These are phyloP conservation scores for Penicillium sp. DNA, from an alignment of 2,329 filamentous ascomycete genomes.

Conservation along the genomic window DNA sequence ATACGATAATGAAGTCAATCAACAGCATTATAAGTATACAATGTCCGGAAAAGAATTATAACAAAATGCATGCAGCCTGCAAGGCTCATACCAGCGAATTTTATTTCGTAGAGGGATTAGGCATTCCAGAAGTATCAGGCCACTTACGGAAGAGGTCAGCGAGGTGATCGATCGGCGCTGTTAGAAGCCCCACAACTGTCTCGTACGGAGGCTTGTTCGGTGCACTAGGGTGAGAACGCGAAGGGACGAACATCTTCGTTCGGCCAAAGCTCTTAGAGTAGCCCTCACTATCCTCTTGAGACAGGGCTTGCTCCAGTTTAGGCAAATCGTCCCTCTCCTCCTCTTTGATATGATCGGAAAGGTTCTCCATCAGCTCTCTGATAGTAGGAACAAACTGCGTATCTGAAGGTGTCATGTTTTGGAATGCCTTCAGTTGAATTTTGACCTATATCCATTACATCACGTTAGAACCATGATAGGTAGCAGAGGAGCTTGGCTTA, in stretches of 20 bases:
- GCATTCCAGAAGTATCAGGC: conserved; percentile 29
- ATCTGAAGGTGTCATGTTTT: conserved; percentile 43
- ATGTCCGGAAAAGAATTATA: not conserved
- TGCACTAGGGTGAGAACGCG: conserved; percentile 51
- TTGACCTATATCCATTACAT: conserved; percentile 46
- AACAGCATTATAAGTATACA: not conserved
- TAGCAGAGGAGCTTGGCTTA: not conserved
- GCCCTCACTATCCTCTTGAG: conserved; percentile 31
- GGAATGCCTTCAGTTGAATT: conserved; percentile 49
- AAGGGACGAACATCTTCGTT: conserved; percentile 55
- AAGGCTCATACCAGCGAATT: not conserved
- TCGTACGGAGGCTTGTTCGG: conserved; percentile 57
- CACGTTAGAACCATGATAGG: not conserved
- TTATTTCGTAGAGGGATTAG: conserved; percentile 16
- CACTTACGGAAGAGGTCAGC: conserved; percentile 55
- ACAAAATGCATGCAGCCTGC: not conserved
- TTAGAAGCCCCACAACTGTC: conserved; percentile 53
- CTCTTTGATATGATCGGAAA: conserved; percentile 50
- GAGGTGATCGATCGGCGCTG: conserved; percentile 58
- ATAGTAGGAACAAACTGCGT: conserved; percentile 45
- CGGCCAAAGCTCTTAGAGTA: conserved; percentile 48
- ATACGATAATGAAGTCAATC: not conserved
- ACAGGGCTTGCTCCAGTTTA: conserved; percentile 46
- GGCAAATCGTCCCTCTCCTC: conserved; percentile 53
- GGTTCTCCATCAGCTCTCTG: conserved; percentile 42